Evolutionary conservation across 73 alveolate genomes (phyloP).

Genomic region (Stentor roeselii): DNA sequence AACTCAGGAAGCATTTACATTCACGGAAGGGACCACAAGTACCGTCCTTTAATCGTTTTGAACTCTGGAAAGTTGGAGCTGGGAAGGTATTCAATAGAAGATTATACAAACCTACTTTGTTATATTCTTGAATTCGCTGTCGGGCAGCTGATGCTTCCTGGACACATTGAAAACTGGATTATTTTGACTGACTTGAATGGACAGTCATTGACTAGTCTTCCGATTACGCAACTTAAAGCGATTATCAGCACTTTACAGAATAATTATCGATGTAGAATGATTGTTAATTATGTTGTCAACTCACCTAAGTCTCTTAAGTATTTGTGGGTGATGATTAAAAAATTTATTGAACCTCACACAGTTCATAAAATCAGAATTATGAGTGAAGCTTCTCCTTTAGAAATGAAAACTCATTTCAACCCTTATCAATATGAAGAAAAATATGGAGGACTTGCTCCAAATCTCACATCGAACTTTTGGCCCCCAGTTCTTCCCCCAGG

Average conservation of each 20-base stretch:
- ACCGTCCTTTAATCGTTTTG: slow-evolving; percentile 36
- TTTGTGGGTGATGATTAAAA: slow-evolving; percentile 31
- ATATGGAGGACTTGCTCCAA: slow-evolving; percentile 78
- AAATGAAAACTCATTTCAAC: slow-evolving; percentile 32
- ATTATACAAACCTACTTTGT: slow-evolving; percentile 23
- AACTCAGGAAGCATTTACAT: slow-evolving; percentile 43
- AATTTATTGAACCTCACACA: slow-evolving; percentile 32
- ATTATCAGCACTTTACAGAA: not conserved
- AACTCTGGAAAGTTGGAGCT: not conserved
- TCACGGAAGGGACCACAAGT: slow-evolving; percentile 55
- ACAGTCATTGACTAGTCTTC: slow-evolving; percentile 29
- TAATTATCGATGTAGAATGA: slow-evolving; percentile 29
- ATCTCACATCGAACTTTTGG: slow-evolving; percentile 56
- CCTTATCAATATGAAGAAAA: slow-evolving; percentile 66
- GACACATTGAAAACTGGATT: slow-evolving; percentile 92
- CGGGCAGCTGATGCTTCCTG: slow-evolving; percentile 74
- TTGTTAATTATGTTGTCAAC: slow-evolving; percentile 30
- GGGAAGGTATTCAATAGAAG: not conserved
- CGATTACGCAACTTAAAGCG: slow-evolving; percentile 8
- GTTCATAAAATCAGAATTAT: slow-evolving; percentile 34
- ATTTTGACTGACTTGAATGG: slow-evolving; percentile 66
- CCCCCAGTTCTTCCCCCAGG: slow-evolving; percentile 31
- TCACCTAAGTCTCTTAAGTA: slow-evolving; percentile 27
- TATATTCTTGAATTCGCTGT: slow-evolving; percentile 64
- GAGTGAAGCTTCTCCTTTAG: slow-evolving; percentile 8